These are phyloP conservation scores for Paraphoma sp. DNA, from an alignment of 2,329 filamentous ascomycete genomes.

Conservation along the genomic window DNA sequence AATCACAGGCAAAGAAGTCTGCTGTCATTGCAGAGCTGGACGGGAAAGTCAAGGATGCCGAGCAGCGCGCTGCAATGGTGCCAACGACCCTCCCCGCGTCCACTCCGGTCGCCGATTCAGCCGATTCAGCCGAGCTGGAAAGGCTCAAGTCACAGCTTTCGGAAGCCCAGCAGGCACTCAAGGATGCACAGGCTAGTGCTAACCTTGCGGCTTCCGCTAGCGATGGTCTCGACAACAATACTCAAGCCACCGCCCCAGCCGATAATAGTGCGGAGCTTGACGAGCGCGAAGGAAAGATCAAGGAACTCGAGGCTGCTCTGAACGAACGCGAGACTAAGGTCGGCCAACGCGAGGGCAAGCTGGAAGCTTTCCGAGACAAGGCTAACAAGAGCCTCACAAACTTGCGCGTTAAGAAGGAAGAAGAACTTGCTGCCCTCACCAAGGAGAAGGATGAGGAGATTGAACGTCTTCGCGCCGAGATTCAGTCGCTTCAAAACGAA, in stretches of 20 bases:
- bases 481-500: constrained; percentile 4
- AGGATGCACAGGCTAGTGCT: constrained; percentile 51
- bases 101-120: constrained; percentile 6
- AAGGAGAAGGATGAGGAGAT: constrained; percentile 39
- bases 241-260: constrained; percentile 48
- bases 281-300: constrained; percentile 33
- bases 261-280: constrained; percentile 42
- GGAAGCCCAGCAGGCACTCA: constrained; percentile 54
- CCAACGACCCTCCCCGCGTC: constrained; percentile 10
- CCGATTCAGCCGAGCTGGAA: constrained; percentile 21
- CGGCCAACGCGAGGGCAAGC: constrained; percentile 30
- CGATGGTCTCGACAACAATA: constrained; percentile 32
- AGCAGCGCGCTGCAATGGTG: constrained; percentile 19
- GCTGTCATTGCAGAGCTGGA: constrained; percentile 45
- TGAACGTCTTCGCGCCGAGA: constrained; percentile 29
- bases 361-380: constrained; percentile 52
- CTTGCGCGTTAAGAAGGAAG: constrained; percentile 20
- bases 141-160: constrained; percentile 48
- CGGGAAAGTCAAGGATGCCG: constrained; percentile 39
- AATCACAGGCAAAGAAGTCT: constrained; percentile 47
- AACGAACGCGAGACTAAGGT: constrained; percentile 39
- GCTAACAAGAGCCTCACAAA: constrained; percentile 55
- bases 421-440: constrained; percentile 63
- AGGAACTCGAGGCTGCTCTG: constrained; percentile 53
- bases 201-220: constrained; percentile 11